Percentiles rank a stretch among this genome's conserved stretches.
These are phyloP conservation scores for Pseudogymnoascus destructans DNA, from an alignment of 2,329 filamentous ascomycete species.

Conservation along the genomic window DNA sequence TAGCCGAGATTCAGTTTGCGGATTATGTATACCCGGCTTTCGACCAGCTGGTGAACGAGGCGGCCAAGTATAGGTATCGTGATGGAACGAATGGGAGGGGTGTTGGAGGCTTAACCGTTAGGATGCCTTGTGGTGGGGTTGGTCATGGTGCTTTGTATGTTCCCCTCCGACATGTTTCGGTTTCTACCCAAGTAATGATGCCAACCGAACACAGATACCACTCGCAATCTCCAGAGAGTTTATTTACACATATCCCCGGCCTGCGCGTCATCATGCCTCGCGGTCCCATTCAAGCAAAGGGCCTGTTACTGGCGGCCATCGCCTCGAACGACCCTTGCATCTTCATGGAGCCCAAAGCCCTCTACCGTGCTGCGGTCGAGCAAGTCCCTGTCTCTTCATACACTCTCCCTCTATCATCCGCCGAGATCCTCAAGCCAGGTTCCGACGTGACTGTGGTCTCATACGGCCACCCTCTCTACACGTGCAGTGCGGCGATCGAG, in stretches of 20 bases:
- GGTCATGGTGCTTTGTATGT: slow-evolving; percentile 55
- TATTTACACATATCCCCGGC: slow-evolving; percentile 60
- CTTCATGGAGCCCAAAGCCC: slow-evolving; percentile 63
- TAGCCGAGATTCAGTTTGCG: slow-evolving; percentile 78
- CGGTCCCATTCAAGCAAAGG: slow-evolving; percentile 59
- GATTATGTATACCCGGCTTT: slow-evolving; percentile 69
- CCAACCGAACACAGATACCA: slow-evolving; percentile 39
- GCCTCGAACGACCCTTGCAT: slow-evolving; percentile 56
- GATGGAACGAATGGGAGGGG: slow-evolving; percentile 43
- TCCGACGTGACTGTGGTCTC: slow-evolving; percentile 55
- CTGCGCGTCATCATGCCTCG: slow-evolving; percentile 57
- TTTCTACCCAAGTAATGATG: slow-evolving; percentile 7
- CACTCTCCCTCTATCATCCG: slow-evolving; percentile 53
- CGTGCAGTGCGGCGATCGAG: slow-evolving; percentile 50
- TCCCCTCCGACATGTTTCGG: not conserved
- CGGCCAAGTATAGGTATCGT: slow-evolving; percentile 57
- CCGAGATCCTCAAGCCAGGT: slow-evolving; percentile 53
- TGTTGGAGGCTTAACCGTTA: slow-evolving; percentile 53
- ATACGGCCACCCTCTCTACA: slow-evolving; percentile 59
- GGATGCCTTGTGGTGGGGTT: slow-evolving; percentile 61
- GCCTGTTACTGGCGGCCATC: slow-evolving; percentile 49
- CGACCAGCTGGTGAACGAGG: slow-evolving; percentile 67
- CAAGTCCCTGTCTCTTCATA: slow-evolving; percentile 58
- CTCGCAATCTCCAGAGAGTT: slow-evolving; percentile 56
- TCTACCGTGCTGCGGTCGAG: slow-evolving; percentile 61